These are phyloP conservation scores for Hyphopichia wangnamkhiaoensis DNA, from an alignment of 1,139 yeast species.

Conservation along the genomic window DNA sequence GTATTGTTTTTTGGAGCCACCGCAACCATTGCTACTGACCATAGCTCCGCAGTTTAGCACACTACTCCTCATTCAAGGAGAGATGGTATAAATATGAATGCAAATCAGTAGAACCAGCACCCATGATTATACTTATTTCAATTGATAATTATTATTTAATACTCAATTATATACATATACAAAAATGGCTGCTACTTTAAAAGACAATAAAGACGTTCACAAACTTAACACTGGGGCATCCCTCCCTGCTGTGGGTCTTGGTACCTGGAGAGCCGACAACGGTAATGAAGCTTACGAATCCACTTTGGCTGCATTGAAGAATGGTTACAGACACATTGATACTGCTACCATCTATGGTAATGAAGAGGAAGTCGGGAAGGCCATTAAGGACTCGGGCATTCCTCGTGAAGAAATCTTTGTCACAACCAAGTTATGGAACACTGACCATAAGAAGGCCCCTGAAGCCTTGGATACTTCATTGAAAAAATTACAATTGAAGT, in stretches of 20 bases:
- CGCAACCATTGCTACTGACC: no score
- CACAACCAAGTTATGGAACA: slow-evolving; percentile 75
- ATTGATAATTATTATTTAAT: no score
- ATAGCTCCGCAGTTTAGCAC: no score
- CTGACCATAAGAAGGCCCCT: slow-evolving; percentile 58
- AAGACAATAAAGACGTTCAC: slow-evolving; percentile 21
- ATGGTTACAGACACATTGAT: slow-evolving; percentile 76
- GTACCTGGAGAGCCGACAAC: slow-evolving; percentile 70
- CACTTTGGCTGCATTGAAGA: slow-evolving; percentile 57
- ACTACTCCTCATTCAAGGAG: no score
- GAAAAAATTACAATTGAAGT: slow-evolving; percentile 64
- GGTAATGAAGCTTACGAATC: slow-evolving; percentile 48
- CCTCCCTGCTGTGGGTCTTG: slow-evolving; percentile 69
- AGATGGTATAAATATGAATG: no score
- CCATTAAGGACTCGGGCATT: slow-evolving; percentile 60
- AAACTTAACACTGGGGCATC: slow-evolving; percentile 56
- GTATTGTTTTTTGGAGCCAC: no score
- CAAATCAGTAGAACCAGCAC: no score
- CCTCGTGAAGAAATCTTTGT: slow-evolving; percentile 67
- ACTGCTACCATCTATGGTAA: slow-evolving; percentile 68
- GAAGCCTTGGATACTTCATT: slow-evolving; percentile 60
- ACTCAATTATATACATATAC: no score
- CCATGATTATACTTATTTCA: no score
- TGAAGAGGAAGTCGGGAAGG: slow-evolving; percentile 64
- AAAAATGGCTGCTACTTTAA: slow-evolving; percentile 9